A percentile compares a stretch with the other conserved stretches of the same genome.
Conservation (phyloP, 805 yeast genomes). For the Candida bentonensis region DNA sequence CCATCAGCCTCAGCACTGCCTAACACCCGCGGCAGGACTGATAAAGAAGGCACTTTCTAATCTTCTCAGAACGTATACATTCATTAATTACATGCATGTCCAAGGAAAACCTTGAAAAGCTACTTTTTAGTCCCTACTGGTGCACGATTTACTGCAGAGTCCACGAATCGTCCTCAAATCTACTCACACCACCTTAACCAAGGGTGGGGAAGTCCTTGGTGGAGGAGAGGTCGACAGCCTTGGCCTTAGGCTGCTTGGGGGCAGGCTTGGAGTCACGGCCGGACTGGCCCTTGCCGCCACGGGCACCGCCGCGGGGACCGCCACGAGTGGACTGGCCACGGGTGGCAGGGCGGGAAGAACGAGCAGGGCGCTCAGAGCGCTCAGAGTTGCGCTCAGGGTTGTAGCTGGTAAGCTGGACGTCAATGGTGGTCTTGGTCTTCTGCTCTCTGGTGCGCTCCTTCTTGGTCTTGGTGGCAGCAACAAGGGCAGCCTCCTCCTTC, state of each 20-base stretch:
- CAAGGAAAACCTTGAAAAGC: not conserved
- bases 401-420: conserved; percentile 41
- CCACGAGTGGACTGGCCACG: conserved; percentile 12
- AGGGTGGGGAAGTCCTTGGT: not conserved
- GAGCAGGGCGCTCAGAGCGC: conserved; percentile 4
- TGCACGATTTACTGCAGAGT: not conserved
- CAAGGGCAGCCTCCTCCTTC: conserved; percentile 44
- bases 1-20: no score
- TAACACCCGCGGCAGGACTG: no score
- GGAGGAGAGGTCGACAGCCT: not conserved
- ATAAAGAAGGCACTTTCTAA: no score
- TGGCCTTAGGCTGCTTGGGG: not conserved
- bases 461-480: conserved; percentile 51
- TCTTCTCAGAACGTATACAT: no score
- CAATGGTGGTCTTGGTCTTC: conserved; percentile 72
- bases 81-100: not conserved
- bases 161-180: no score
- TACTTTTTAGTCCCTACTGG: not conserved
- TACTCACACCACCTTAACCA: no score
- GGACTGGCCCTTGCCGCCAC: conserved; percentile 24
- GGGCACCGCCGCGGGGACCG: conserved; percentile 13
- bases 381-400: conserved; percentile 14
- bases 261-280: conserved; percentile 19
- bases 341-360: conserved; percentile 34
- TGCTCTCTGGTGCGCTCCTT: conserved; percentile 54